Evolutionary conservation across 2,329 filamentous ascomycete species (phyloP).

Genomic region (Curvularia verruculosa): DNA sequence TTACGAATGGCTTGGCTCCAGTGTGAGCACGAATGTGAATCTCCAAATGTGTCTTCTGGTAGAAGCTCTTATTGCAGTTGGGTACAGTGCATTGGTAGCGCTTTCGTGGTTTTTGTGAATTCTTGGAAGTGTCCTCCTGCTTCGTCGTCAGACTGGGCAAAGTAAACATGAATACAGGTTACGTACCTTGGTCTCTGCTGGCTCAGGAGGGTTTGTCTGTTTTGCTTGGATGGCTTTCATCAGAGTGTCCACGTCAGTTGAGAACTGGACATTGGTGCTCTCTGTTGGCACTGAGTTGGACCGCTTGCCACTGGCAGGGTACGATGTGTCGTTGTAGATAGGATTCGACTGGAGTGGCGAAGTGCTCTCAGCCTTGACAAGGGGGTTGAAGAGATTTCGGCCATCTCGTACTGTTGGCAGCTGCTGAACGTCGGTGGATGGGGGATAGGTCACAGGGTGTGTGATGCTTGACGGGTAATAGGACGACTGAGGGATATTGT

Average conservation of each 20-base stretch:
- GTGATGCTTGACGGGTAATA: constrained; percentile 35
- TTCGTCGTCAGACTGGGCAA: constrained; percentile 3
- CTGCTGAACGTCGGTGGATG: constrained; percentile 27
- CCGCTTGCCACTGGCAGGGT: constrained; percentile 51
- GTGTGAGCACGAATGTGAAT: constrained; percentile 90
- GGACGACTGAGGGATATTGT: constrained; percentile 45
- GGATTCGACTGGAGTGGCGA: constrained; percentile 53
- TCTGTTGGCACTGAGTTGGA: constrained; percentile 53
- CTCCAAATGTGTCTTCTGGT: constrained; percentile 89
- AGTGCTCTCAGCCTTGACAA: constrained; percentile 53
- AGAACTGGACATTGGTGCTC: constrained; percentile 64
- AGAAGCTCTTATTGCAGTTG: constrained; percentile 80
- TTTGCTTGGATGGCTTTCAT: constrained; percentile 88
- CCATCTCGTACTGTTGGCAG: constrained; percentile 39
- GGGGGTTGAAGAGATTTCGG: constrained; percentile 41
- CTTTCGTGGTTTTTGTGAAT: constrained; percentile 59
- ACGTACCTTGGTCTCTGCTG: constrained; percentile 42
- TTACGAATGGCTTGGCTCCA: constrained; percentile 86
- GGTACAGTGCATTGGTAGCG: constrained; percentile 75
- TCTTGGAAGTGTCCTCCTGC: constrained; percentile 37
- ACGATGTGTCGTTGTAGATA: constrained; percentile 45
- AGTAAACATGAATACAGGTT: neutral
- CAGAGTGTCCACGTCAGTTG: constrained; percentile 83
- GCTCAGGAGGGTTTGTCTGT: constrained; percentile 50
- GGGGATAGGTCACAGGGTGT: constrained; percentile 38